Percentiles rank a stretch among this genome's conserved stretches.
Conservation (phyloP, 2,329 filamentous ascomycete genomes). For the Diplocarpon rosae region DNA sequence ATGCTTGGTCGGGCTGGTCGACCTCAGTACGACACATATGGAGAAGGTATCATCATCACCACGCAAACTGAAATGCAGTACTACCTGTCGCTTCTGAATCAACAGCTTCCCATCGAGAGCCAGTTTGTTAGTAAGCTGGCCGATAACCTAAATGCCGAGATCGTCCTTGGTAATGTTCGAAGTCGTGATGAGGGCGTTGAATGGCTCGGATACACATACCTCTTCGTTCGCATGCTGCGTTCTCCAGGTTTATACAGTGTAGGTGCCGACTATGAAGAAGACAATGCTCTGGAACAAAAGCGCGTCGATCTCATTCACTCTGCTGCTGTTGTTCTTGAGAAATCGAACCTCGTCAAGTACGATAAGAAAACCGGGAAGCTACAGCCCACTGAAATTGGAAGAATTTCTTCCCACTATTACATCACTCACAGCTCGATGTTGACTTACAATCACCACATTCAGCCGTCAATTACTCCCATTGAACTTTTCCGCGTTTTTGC, state of each 20-base stretch:
- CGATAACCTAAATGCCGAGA: conserved; percentile 91
- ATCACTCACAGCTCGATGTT: conserved; percentile 95
- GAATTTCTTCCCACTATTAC: conserved; percentile 97
- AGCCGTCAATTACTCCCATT: conserved; percentile 84
- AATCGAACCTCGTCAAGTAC: conserved; percentile 83
- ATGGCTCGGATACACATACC: conserved; percentile 96
- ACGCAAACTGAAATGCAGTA: conserved; percentile 93
- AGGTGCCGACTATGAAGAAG: conserved; percentile 88
- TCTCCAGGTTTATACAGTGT: conserved; percentile 94
- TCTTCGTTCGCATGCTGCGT: conserved; percentile 94
- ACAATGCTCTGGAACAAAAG: conserved; percentile 86
- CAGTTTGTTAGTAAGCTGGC: conserved; percentile 88
- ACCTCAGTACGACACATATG: conserved; percentile 94
- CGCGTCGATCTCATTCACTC: conserved; percentile 96
- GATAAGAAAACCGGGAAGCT: conserved; percentile 86
- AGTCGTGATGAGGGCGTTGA: conserved; percentile 94
- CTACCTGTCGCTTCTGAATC: conserved; percentile 91
- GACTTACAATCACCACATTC: conserved; percentile 91
- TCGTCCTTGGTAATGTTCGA: conserved; percentile 88
- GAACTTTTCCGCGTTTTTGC: conserved; percentile 96
- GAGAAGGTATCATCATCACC: conserved; percentile 97
- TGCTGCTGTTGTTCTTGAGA: conserved; percentile 76
- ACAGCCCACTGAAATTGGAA: conserved; percentile 85
- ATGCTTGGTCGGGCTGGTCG: conserved; percentile 97
- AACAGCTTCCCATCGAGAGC: conserved; percentile 94